Evolutionary conservation across 805 yeast species (phyloP), one percentile per base, ranked within the genome.

Genomic region (Kodamaea sagamina): DNA sequence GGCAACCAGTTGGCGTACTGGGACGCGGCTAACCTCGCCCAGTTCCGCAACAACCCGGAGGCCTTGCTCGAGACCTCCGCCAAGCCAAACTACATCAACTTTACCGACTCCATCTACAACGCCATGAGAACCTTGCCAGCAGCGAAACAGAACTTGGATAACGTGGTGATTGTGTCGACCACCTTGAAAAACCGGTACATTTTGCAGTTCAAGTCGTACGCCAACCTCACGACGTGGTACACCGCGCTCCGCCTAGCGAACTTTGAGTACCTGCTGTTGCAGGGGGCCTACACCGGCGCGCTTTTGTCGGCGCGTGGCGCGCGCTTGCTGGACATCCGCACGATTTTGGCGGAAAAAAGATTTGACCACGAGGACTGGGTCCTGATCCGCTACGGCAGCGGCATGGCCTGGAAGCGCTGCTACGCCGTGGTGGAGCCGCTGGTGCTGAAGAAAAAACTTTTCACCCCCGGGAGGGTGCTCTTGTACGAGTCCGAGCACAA

Each of bases 361-460:
- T 86, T 81, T 59, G 80, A 79, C 46, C 93, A 89, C 58, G 96
- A 88, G 62, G 97, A 90, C 56, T 92, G 97, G 97, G 89, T 86
- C 32, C 78, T 89, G 60, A 95, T 93, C 12, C 75, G 98, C 51
- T 93, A 92, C 63, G 98, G 99, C 13, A 79, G 93, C 7, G 99
- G 99, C 17, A 88, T 89, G 95, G 96, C 97, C 1, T 93, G 97
- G 97, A 86, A 84, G 58, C 77, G 95, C 46, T 92, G 97, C 58
- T 93, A 79, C 69, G 92, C 96, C 2, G 96, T 90, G 8, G 78
- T 92, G 44, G 86, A 86, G 52, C 90, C 90, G 51, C 68, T 89
- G 54, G 50, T 69, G 28, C 58, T 74, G 55, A 81, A 70, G 59
- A 66, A 56, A 60, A 77, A 66, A 62, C 65, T 55, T 50, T 74